Base-by-base conservation (phyloP, 768 basidiomycete species). In the Russula emetica region DNA sequence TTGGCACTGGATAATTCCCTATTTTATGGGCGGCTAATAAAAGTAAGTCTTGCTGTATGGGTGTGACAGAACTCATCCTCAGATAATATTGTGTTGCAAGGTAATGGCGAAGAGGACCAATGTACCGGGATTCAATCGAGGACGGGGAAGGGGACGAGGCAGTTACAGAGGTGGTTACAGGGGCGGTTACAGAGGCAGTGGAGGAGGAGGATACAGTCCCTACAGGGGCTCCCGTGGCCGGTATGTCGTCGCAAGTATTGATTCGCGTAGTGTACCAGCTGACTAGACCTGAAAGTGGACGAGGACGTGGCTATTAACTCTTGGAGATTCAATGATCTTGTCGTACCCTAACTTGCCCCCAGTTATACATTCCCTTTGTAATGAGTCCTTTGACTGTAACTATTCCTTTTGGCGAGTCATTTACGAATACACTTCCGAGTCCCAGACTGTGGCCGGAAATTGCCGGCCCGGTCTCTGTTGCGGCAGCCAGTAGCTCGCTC, bases 31-130 rank as follows among this genome's bases (percentile, higher is more conserved):
- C 84, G 97, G 69, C 76, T 95, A 72, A 88, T 99, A 74, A 95
- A 95, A 79, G 96, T 92, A 66, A 62, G 82, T 71, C 9, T n/a
- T 28, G n/a, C 10, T 47, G 16, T n/a, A 20, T 14, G 16, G 1
- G 52, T 22, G 13, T 28, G 24, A 34, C 22, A 22, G 36, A 9
- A 32, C 16, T 14, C 22, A 10, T 40, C 8, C 36, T 40, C 0
- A 49, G 13, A 60, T 13, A 36, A 28, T 50, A 16, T 40, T 54
- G 30, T 30, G 2, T 50, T 24, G 3, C 26, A 49, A 98, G 95
- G 96, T 99, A 51, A 94, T 91, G 44, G 81, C 92, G 28, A 99
- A 99, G 74, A 84, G 97, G 65, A 99, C 97, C 45, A 99, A 99
- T 75, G 75, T 98, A 58, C 97, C 95, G 22, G 94, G 94, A 1